Percentiles rank a stretch among this genome's conserved stretches.
Evolutionary conservation across 2,329 filamentous ascomycete genomes (phyloP).

Genomic region (Hymenoscyphus fraxineus): DNA sequence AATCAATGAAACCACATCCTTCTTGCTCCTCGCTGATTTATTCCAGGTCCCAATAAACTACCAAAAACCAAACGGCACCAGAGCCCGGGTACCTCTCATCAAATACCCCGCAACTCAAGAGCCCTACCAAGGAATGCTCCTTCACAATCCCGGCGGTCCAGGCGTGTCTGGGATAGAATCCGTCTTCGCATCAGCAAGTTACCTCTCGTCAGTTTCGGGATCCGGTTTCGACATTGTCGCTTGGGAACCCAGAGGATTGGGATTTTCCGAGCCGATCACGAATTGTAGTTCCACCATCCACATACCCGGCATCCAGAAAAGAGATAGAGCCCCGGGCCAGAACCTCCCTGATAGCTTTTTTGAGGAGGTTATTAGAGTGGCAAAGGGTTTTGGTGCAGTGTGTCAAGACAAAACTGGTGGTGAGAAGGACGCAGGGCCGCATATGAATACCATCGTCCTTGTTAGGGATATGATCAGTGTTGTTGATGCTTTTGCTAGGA

Average conservation of each 20-base stretch:
- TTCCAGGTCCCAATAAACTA: slow-evolving; percentile 2
- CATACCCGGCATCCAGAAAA: background rate
- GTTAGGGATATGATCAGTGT: slow-evolving; percentile 35
- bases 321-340: background rate
- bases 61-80: background rate
- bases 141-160: slow-evolving; percentile 2
- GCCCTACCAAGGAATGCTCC: background rate
- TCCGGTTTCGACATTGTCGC: background rate
- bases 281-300: background rate
- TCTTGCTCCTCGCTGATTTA: background rate
- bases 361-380: background rate
- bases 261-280: background rate
- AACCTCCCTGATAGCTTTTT: background rate
- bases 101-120: background rate
- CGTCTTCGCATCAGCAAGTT: background rate
- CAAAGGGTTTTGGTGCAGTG: slow-evolving; percentile 39
- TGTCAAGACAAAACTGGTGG: slow-evolving; percentile 42
- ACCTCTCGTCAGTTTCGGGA: background rate
- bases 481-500: slow-evolving; percentile 30
- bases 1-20: background rate
- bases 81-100: slow-evolving; percentile 4
- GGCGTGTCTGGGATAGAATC: background rate
- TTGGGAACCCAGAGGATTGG: slow-evolving; percentile 2
- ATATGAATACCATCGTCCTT: slow-evolving; percentile 31
- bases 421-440: slow-evolving; percentile 38